Evolutionary conservation across 768 basidiomycete species (phyloP), one percentile per base, ranked within the genome.

Genomic region (Paxillus rubicundulus): DNA sequence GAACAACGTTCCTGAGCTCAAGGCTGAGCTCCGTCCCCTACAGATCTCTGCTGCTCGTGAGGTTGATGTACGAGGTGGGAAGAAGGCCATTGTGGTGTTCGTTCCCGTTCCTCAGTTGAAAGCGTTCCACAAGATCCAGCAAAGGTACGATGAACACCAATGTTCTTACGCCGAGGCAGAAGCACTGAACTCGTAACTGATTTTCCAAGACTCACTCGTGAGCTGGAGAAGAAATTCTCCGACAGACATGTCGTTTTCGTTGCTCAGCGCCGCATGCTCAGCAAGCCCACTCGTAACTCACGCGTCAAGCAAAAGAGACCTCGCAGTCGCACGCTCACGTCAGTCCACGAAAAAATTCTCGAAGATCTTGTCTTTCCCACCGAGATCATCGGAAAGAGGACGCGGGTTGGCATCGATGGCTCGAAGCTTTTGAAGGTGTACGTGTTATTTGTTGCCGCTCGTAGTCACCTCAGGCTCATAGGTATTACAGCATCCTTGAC

Each of bases 201-300:
- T 30, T 51, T 18, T 12, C 13, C 20, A 68, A 98, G 96, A 73
- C 88, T 98, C 70, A 98, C 96, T 56, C 88, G 96, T 49, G 96
- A 98, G 72, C 84, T 99, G 67, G 97, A 99, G 85, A 99, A 99
- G 85, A 99, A 99, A 77, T 98, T 99, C 79, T 92, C 97, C 42
- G 97, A 98, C 78, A 86, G 94, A 71, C 95, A 98, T 76, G 93
- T 99, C 72, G 92, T 99, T 53, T 98, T 99, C 73, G 85, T 98
- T 72, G 97, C 91, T 50, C 97, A 99, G 78, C 93, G 97, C 73
- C 87, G 96, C 69, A 94, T 98, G 86, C 81, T 98, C 72, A 90
- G 88, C 79, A 98, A 95, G 75, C 95, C 95, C 52, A 94, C 93
- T 61, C 92, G 94, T 60, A 90, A 82, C 68, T 92, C 93, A 52